Base-by-base conservation (phyloP, 1,139 yeast genomes). In the Magnusiomyces sp. region DNA sequence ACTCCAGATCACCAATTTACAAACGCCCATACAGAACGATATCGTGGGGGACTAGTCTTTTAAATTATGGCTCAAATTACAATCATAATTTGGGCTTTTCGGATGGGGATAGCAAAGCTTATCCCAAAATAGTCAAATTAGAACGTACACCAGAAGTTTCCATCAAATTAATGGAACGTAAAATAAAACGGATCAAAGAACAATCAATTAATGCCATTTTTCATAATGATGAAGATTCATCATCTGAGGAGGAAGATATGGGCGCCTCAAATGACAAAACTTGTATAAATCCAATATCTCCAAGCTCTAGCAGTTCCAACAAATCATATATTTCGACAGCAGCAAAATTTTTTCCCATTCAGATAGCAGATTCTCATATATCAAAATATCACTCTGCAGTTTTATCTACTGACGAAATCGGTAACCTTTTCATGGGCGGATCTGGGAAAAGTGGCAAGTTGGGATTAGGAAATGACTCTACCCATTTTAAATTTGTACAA, bases 51-150 rank as follows among this genome's bases (percentile, higher is more conserved):
- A n/a, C n/a, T n/a, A n/a, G n/a, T n/a, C n/a, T 83, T 5, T 77
- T 73, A 56, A 76, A 83, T 49, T 74, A 79, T 54, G 95, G 95
- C 0, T 72, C 81, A 13, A 85, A 84, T 59, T 71, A 74, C 34
- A 80, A 82, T 59, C 77, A 78, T 58, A 83, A 77, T 50, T 64
- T 86, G 41, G 90, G 94, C 0, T 72, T 83, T 29, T 83, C 88
- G 2, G 88, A 82, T 55, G 70, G 83, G 0, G 81, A 79, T 43
- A 81, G 83, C 58, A 67, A 85, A 34, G 57, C 67, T 1, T 56
- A 57, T 36, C 71, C 72, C 1, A 69, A 66, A 46, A 60, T 62
- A 45, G 66, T 68, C 43, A 57, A 59, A 47, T 55, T 67, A 31
- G 52, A 48, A 11, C 48, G 57, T 14, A 53, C 52, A 27, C 41